Evolutionary conservation across 345 rosid genomes (phyloP).

Genomic region (Brassica incana): DNA sequence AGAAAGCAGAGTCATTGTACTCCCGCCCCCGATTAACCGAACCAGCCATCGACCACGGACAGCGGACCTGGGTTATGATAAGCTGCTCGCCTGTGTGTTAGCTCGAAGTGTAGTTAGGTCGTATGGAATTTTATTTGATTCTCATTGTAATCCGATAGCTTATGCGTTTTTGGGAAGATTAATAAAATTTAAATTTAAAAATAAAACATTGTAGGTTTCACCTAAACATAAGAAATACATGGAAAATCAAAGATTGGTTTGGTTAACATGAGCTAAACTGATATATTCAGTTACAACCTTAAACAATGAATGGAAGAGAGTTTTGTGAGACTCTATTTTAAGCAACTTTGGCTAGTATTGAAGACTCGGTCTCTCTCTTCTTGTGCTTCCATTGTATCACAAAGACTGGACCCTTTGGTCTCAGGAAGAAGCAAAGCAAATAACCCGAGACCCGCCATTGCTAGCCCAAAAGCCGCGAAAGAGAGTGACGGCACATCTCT

Average conservation of each 20-base stretch:
- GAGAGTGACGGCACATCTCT: slow-evolving; percentile 5
- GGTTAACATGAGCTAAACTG: not conserved
- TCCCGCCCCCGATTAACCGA: too few relatives aligned
- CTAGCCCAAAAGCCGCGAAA: not conserved
- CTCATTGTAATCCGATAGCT: too few relatives aligned
- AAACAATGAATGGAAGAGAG: not conserved
- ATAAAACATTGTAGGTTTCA: not conserved
- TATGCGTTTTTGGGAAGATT: too few relatives aligned
- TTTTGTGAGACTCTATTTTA: not conserved
- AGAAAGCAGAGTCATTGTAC: too few relatives aligned
- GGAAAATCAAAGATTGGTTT: not conserved
- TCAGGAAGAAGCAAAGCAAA: not conserved
- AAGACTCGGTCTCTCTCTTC: not conserved
- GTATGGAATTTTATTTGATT: too few relatives aligned
- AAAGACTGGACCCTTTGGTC: slow-evolving; percentile 1
- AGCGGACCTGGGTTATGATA: too few relatives aligned
- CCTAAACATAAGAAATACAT: not conserved
- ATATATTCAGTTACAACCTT: not conserved
- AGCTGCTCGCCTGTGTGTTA: too few relatives aligned
- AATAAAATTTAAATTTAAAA: not conserved
- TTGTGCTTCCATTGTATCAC: slow-evolving; percentile 16
- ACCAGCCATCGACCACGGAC: too few relatives aligned
- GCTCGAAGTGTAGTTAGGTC: too few relatives aligned
- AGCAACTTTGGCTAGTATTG: not conserved
- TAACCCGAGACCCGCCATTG: not conserved